Conservation (phyloP, 2,329 filamentous ascomycete genomes). For the Nakataea oryzae region DNA sequence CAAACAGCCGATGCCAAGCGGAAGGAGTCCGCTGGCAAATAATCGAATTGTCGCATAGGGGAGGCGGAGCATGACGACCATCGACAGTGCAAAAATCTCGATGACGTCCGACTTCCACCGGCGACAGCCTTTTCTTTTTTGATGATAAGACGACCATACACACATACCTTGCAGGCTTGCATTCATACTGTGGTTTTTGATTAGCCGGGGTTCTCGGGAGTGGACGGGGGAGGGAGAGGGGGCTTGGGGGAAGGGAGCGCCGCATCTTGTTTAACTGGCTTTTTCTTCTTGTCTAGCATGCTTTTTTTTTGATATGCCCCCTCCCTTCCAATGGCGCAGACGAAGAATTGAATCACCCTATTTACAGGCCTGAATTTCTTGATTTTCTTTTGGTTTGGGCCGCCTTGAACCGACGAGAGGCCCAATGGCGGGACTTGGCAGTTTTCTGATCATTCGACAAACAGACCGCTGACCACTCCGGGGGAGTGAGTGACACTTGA, state of each 20-base stretch:
- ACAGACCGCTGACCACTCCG: too few relatives aligned
- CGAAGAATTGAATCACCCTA: background rate
- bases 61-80: background rate
- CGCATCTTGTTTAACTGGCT: background rate
- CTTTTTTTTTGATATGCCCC: background rate
- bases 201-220: background rate
- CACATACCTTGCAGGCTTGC: background rate
- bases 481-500: too few relatives aligned
- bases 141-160: background rate
- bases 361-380: background rate
- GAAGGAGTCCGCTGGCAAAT: slow-evolving; percentile 4
- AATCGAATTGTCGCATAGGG: background rate
- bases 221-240: background rate
- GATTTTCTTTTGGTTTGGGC: background rate
- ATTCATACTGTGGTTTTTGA: background rate
- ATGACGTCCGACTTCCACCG: background rate
- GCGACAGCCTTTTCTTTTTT: background rate
- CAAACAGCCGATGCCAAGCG: slow-evolving; percentile 41
- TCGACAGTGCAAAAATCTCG: background rate
- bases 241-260: background rate
- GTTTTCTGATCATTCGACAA: background rate
- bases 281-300: background rate
- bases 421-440: background rate
- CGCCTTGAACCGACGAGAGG: background rate
- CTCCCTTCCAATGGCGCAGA: background rate